Evolutionary conservation across 2,329 filamentous ascomycete species (phyloP).

Genomic region (Cladosporium sp.): DNA sequence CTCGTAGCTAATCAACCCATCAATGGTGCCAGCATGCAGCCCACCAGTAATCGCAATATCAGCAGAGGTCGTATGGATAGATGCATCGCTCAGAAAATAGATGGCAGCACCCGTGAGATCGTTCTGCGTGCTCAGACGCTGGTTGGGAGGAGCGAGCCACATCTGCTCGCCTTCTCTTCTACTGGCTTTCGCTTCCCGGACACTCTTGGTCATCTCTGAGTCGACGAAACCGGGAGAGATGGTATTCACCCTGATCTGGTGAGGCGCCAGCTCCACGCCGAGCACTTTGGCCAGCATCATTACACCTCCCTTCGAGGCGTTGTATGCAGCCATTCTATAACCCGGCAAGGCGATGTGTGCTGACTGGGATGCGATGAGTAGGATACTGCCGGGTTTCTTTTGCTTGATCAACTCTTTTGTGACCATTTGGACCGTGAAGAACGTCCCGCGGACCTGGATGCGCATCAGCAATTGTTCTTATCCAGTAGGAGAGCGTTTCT

Average conservation of each 20-base stretch:
- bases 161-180: constrained; percentile 9
- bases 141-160: constrained; percentile 10
- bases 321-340: constrained; percentile 32
- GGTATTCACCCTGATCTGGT: constrained; percentile 25
- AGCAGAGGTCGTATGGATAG: constrained; percentile 38
- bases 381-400: constrained; percentile 32
- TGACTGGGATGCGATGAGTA: constrained; percentile 34
- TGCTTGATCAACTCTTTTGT: constrained; percentile 31
- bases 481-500: background rate
- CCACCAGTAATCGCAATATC: constrained; percentile 30
- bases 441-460: constrained; percentile 28
- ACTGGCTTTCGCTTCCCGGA: constrained; percentile 15
- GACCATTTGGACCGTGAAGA: constrained; percentile 31
- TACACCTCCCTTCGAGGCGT: constrained; percentile 22
- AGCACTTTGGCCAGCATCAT: constrained; percentile 26
- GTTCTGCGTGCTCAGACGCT: constrained; percentile 15
- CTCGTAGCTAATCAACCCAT: constrained; percentile 11
- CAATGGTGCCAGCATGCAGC: constrained; percentile 21
- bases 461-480: background rate
- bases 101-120: constrained; percentile 33
- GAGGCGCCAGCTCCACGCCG: constrained; percentile 32
- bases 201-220: constrained; percentile 22
- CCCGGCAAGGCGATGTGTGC: constrained; percentile 30
- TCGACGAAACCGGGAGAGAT: constrained; percentile 26
- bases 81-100: constrained; percentile 39